Base-by-base conservation (phyloP, 257 asterid species). In the Nicotiana knightiana region DNA sequence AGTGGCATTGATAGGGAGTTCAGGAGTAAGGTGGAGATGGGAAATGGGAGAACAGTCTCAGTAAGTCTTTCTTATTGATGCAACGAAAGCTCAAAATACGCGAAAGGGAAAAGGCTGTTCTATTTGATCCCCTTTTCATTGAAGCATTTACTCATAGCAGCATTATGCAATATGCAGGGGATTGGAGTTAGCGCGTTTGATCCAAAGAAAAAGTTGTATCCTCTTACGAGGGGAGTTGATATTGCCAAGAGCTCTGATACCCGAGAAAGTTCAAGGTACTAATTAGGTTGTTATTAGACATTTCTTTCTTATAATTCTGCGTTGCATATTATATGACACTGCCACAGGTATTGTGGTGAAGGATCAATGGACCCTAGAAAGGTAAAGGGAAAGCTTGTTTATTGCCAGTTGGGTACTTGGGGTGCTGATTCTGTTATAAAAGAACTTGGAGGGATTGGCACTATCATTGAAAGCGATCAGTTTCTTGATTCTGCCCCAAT, bases 361-460 rank as follows among this genome's bases (percentile, higher is more conserved):
- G 84, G 86, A 37, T 83, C 98, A 9, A 90, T 95, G 98, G 97
- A 93, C 85, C 93, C 98, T 33, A 76, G 81, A 51, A 93, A 95
- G 88, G 99, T 93, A 57, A 87, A 92, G 83, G 97, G 98, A 51
- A 93, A 92, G 86, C 87, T 95, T 43, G 85, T 95, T 30, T 91
- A 90, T 86, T 95, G 99, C 87, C 86, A 87, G 77, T 87, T 91
- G 2, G 88, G 88, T 37, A 39, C 84, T 9, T 86, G 91, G 95
- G 96, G 94, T 58, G 89, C 89, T 46, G 99, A 93, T 83, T 92
- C 97, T 43, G 92, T 90, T 13, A 28, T 95, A 83, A 92, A 92
- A 88, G 88, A 86, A 53, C 91, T 95, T 33, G 97, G 97, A 66
- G 99, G 99, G 35, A 61, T 88, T 15, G 99, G 99, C 67, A 84